Base-by-base conservation (phyloP, 2,329 filamentous ascomycete species). In the Tolypocladium tropicale region DNA sequence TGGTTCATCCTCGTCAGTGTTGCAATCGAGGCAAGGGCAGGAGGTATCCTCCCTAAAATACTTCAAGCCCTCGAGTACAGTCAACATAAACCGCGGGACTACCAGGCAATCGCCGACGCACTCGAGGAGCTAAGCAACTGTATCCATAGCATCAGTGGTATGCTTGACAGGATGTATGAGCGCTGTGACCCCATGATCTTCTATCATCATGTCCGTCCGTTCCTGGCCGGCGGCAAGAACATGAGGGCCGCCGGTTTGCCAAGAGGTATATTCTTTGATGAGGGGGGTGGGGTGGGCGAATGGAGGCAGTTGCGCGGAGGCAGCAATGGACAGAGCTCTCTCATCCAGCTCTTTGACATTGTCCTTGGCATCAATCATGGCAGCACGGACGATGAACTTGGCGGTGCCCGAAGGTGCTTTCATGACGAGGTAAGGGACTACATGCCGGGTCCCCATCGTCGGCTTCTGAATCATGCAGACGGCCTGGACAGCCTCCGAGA, bases 1-100 rank as follows among this genome's bases (percentile, higher is more conserved):
- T 96, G 93, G 93, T 97, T 97, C 73, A 92, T 92, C 63, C 78
- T 94, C 36, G 80, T 96, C 58, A 95, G 90, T 0, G 87, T 95
- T 1, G 91, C 92, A 21, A 95, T 96, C 68, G 93, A 97, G 73
- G 88, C 90, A 34, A 80, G 84, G 50, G 90, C 88, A 0, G 91
- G 85, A 0, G 76, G 80, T 0, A 82, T 90, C 34, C 85, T 96
- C 56, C 87, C 89, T 0, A 70, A 85, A 55, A 91, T 96, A 85
- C 75, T 95, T 28, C 73, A 80, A 33, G 92, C 92, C 2, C 85
- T 96, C 12, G 74, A 83, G 16, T 85, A 88, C 4, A 84, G 85
- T 43, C 43, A 48, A 10, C 43, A 25, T 3, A 78, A 82, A 54
- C 68, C 74, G 3, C 76, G 81, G 37, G 82, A 94, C 62, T 80